A percentile compares a stretch with the other conserved stretches of the same genome.
Evolutionary conservation across 805 yeast genomes (phyloP).

Genomic region (Jamesozyma spencerorum): DNA sequence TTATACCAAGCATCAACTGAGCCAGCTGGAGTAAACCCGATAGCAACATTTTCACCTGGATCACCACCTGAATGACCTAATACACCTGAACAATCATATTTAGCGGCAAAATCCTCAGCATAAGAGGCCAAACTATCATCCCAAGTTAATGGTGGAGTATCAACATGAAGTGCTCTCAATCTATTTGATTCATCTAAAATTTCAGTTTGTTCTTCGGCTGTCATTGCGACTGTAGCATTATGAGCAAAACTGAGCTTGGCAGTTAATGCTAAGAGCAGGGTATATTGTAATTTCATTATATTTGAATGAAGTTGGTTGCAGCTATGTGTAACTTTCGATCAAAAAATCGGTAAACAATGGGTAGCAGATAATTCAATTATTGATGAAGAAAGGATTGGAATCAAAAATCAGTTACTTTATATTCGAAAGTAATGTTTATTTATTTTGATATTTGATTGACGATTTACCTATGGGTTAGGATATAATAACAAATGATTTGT

Average conservation of each 20-base stretch:
- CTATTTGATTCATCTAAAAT: slow-evolving; percentile 35
- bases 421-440: too few relatives aligned
- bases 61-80: slow-evolving; percentile 46
- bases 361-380: too few relatives aligned
- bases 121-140: slow-evolving; percentile 35
- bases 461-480: too few relatives aligned
- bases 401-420: too few relatives aligned
- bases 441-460: too few relatives aligned
- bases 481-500: too few relatives aligned
- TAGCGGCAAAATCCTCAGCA: slow-evolving; percentile 43
- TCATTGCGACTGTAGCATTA: slow-evolving; percentile 3
- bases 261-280: slow-evolving; percentile 1
- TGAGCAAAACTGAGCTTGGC: neutral
- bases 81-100: slow-evolving; percentile 45
- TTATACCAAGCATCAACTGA: slow-evolving; percentile 66
- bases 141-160: slow-evolving; percentile 40
- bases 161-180: slow-evolving; percentile 32
- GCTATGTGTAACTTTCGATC: too few relatives aligned
- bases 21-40: slow-evolving; percentile 38
- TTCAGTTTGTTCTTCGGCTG: slow-evolving; percentile 2
- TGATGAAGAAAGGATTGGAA: too few relatives aligned
- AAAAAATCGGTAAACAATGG: too few relatives aligned
- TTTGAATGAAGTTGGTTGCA: too few relatives aligned
- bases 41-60: slow-evolving; percentile 72
- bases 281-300: slow-evolving; percentile 1